Evolutionary conservation across 2,329 filamentous ascomycete species (phyloP), one percentile per base, ranked within the genome.

Genomic region (Diaporthe sp.): DNA sequence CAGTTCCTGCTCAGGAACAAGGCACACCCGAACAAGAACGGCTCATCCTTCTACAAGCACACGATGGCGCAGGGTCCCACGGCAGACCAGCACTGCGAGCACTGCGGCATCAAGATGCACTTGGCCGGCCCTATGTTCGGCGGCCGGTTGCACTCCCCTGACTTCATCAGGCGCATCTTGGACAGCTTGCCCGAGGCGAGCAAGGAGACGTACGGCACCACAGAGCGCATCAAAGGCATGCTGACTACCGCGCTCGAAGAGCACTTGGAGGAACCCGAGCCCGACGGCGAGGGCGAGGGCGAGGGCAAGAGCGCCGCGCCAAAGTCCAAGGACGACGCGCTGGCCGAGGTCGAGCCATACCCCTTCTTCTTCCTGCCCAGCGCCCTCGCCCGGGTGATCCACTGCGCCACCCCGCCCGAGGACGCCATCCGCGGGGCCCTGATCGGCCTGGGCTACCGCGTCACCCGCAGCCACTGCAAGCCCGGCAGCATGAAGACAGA

Each of bases 91-190:
- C 85, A 88, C 52, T 99, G 97, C 83, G 89, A 92, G 75, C 95
- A 98, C 82, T 99, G 97, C 81, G 94, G 93, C 12, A 92, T 90
- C 80, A 96, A 93, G 81, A 97, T 93, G 84, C 97, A 98, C 83
- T 83, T 98, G 19, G 93, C 92, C 6, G 97, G 97, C 2, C 97
- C 97, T 0, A 98, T 99, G 96, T 99, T 96, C 86, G 96, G 91
- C 45, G 97, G 97, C 0, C 94, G 93, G 28, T 86, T 99, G 12
- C 97, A 99, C 83, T 95, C 95, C 58, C 89, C 91, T 9, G 90
- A 92, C 2, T 99, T 98, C 80, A 91, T 99, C 76, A 90, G 94
- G 80, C 90, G 90, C 73, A 92, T 99, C 33, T 87, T 99, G 22
- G 89, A 92, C 57, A 89, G 93, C 74, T 87, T 98, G 12, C 92